A percentile compares a stretch with the other conserved stretches of the same genome.
Evolutionary conservation across 106 monocot species (phyloP).

Genomic region (Platanthera guangdongensis): DNA sequence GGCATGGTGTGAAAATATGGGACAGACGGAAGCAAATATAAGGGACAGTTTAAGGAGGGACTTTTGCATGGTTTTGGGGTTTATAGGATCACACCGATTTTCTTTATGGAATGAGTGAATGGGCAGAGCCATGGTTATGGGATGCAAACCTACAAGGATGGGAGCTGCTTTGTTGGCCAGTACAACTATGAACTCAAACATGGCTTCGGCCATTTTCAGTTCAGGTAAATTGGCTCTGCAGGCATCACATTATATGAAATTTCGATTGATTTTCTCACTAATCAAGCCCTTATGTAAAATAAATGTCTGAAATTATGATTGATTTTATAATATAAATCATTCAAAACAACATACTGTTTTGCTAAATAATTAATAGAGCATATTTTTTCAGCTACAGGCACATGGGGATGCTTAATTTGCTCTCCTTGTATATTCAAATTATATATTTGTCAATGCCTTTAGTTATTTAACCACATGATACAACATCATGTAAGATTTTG

Average conservation of each 20-base stretch:
- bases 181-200: constrained; percentile 25
- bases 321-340: background rate
- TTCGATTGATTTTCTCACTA: no score
- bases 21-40: constrained; percentile 19
- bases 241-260: no score
- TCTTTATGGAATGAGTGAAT: constrained; percentile 24
- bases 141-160: constrained; percentile 19
- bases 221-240: constrained; percentile 10
- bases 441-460: background rate
- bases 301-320: background rate
- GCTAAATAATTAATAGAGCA: background rate
- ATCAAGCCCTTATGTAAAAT: no score
- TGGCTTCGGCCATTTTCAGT: constrained; percentile 18
- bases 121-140: constrained; percentile 29
- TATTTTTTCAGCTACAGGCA: no score
- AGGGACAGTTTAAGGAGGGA: constrained; percentile 15
- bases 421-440: no score
- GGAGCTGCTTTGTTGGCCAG: constrained; percentile 23
- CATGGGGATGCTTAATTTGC: no score
- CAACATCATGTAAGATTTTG: background rate
- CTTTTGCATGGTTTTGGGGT: constrained; percentile 19
- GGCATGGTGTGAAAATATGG: constrained; percentile 17
- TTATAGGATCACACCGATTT: constrained; percentile 18
- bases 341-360: background rate
- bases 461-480: background rate